phyloP scores from a whole-genome alignment of 1,284 basidiomycete species.

The Calocybe gambosa region DNA sequence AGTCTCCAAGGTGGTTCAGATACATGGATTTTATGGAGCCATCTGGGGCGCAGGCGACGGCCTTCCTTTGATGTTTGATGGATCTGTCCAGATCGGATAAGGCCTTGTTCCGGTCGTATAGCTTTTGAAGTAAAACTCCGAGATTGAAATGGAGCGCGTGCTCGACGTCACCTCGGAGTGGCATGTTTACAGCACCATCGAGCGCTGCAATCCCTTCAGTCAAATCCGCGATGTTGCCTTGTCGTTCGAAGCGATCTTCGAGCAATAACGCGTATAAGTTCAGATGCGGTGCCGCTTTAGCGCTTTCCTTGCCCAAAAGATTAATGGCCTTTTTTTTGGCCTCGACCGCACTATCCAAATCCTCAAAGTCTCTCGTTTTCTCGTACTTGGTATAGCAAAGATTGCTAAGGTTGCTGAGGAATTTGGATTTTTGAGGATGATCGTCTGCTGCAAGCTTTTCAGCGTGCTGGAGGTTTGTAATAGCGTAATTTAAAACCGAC shows the following conservation, averaged over 20 bases:
- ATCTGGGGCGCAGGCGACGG: neutral
- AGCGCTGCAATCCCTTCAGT: neutral
- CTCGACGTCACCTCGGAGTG: neutral
- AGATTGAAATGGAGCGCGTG: neutral
- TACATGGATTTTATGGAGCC: constrained; percentile 2
- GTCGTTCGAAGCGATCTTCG: neutral
- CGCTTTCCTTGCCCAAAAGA: neutral
- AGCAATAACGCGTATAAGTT: neutral
- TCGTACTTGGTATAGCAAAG: neutral
- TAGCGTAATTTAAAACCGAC: neutral
- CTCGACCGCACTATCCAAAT: neutral
- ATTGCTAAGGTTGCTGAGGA: constrained; percentile 2
- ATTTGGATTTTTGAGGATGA: neutral
- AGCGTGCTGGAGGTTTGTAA: neutral
- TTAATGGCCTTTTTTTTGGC: neutral
- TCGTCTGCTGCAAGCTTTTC: neutral
- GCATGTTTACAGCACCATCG: neutral
- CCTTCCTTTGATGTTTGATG: neutral
- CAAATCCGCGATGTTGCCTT: neutral
- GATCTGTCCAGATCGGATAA: neutral
- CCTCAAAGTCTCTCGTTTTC: neutral
- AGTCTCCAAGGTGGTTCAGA: constrained; percentile 2
- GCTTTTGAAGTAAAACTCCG: constrained; percentile 1
- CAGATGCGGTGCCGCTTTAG: neutral
- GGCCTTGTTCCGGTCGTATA: neutral